phyloP scores from a whole-genome alignment of 495 filamentous ascomycete species.

The Cairneyella variabilis region DNA sequence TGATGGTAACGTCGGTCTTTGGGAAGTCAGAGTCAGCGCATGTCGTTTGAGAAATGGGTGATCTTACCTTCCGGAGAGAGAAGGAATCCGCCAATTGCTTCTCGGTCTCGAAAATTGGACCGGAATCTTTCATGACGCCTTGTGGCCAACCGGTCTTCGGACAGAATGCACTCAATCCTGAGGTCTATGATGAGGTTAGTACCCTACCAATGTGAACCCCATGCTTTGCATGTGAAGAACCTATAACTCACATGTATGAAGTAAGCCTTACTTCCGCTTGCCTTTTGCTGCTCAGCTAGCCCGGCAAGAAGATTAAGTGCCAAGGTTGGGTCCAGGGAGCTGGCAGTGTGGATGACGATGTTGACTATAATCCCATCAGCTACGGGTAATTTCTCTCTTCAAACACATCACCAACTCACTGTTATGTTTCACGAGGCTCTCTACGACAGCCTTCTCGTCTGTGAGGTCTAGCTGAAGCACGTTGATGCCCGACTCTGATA shows the following conservation, averaged over 20 bases:
- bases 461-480: conserved; percentile 28
- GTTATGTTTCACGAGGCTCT: conserved; percentile 25
- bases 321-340: conserved; percentile 24
- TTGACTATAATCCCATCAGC: conserved; percentile 21
- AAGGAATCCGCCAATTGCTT: conserved; percentile 27
- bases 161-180: conserved; percentile 27
- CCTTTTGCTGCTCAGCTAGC: conserved; percentile 27
- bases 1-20: conserved; percentile 27
- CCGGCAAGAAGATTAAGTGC: conserved; percentile 27
- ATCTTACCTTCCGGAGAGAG: conserved; percentile 27
- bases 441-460: conserved; percentile 23
- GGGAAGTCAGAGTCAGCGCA: conserved; percentile 16
- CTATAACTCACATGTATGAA: conserved; percentile 31
- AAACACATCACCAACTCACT: conserved; percentile 21
- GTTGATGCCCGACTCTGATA: conserved; percentile 25
- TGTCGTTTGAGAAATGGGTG: conserved; percentile 13
- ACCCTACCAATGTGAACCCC: conserved; percentile 14
- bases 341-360: conserved; percentile 25
- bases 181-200: conserved; percentile 26
- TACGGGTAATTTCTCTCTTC: conserved; percentile 19
- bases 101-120: conserved; percentile 27
- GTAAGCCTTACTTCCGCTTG: conserved; percentile 25
- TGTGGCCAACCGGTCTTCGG: conserved; percentile 30
- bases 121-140: conserved; percentile 30
- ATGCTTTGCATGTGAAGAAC: conserved; percentile 20